Conservation (phyloP, 2,329 filamentous ascomycete genomes). For the Arachnopeziza araneosa region DNA sequence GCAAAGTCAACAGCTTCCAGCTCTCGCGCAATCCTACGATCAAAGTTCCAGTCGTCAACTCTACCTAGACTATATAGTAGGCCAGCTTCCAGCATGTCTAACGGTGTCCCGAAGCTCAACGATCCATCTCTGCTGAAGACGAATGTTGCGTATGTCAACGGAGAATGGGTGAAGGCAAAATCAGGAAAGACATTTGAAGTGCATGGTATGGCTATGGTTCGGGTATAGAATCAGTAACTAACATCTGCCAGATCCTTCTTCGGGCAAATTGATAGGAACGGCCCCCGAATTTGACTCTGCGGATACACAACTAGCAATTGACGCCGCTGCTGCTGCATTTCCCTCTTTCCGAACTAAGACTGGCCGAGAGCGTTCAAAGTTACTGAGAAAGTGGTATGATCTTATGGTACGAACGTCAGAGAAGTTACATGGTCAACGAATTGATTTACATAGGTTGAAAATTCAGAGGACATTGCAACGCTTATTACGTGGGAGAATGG, state of each 20-base stretch:
- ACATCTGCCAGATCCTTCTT: slow-evolving; percentile 65
- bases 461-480: slow-evolving; percentile 72
- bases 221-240: not conserved
- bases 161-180: slow-evolving; percentile 80
- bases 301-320: slow-evolving; percentile 78
- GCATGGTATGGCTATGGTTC: slow-evolving; percentile 43
- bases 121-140: slow-evolving; percentile 80
- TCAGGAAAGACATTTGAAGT: slow-evolving; percentile 93
- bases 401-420: slow-evolving; percentile 48
- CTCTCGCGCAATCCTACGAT: not conserved
- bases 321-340: slow-evolving; percentile 74
- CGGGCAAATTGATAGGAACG: slow-evolving; percentile 72
- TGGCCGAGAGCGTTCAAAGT: slow-evolving; percentile 66
- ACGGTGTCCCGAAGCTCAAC: slow-evolving; percentile 51
- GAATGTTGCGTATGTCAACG: slow-evolving; percentile 78
- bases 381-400: slow-evolving; percentile 78
- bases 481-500: slow-evolving; percentile 89
- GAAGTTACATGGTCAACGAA: not conserved
- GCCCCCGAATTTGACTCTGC: slow-evolving; percentile 76
- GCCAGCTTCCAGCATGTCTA: not conserved
- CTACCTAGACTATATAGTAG: not conserved
- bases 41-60: not conserved
- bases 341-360: slow-evolving; percentile 65
- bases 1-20: not conserved
- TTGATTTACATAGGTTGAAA: slow-evolving; percentile 41